Conservation (phyloP, 257 asterid species). For the Sherardia arvensis region DNA sequence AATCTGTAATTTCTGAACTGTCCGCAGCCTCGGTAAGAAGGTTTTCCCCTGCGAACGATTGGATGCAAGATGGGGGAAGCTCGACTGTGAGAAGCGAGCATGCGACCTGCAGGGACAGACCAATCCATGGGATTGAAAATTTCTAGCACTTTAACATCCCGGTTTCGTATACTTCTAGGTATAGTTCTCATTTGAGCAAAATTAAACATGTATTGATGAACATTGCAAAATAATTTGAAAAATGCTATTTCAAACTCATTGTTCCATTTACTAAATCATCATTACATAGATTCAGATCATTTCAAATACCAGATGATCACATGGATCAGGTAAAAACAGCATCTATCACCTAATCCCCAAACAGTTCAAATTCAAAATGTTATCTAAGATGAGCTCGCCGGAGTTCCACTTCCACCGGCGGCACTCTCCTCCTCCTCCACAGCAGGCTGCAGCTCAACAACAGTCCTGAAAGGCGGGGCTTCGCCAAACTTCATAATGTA, state of each 20-base stretch:
- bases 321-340: neutral
- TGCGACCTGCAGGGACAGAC: conserved; percentile 70
- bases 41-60: conserved; percentile 75
- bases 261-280: neutral
- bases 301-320: neutral
- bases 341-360: neutral
- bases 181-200: conserved; percentile 20
- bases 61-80: conserved; percentile 96
- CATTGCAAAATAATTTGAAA: neutral
- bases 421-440: conserved; percentile 10
- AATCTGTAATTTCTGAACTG: conserved; percentile 9
- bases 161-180: neutral
- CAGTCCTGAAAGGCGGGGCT: conserved; percentile 50
- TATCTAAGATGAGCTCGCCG: neutral
- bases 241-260: neutral
- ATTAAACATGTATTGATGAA: neutral
- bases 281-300: too few relatives aligned
- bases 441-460: conserved; percentile 18
- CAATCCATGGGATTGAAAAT: conserved; percentile 30
- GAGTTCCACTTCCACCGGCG: conserved; percentile 1
- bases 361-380: neutral
- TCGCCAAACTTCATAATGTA: conserved; percentile 67
- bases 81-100: conserved; percentile 77
- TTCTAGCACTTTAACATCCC: too few relatives aligned
- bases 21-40: conserved; percentile 59